These are phyloP conservation scores for Przewalskia tangutica DNA, from an alignment of 257 asterid species.

Conservation along the genomic window DNA sequence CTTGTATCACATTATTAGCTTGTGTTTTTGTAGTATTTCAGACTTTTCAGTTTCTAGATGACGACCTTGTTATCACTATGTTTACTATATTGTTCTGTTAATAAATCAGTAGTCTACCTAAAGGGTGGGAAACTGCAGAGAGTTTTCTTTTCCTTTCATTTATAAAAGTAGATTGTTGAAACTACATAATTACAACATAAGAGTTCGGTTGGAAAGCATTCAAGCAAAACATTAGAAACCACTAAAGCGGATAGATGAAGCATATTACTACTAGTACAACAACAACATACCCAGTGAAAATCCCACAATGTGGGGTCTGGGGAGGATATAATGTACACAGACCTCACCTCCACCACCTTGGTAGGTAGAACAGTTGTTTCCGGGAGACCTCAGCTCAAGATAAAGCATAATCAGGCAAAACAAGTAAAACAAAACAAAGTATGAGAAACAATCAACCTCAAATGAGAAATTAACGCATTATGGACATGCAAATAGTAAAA, in stretches of 20 bases:
- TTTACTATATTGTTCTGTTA: background rate
- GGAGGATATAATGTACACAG: too few relatives aligned
- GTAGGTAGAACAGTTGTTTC: too few relatives aligned
- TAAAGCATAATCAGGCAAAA: too few relatives aligned
- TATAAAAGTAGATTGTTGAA: background rate
- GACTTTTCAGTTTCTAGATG: background rate
- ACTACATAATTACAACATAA: background rate
- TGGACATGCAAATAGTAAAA: too few relatives aligned
- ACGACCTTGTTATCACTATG: background rate
- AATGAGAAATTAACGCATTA: too few relatives aligned
- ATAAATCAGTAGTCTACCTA: background rate
- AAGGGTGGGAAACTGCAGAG: background rate
- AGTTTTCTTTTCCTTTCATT: background rate
- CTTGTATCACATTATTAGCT: background rate
- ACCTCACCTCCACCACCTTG: too few relatives aligned
- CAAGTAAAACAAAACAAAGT: too few relatives aligned
- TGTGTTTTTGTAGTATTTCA: background rate
- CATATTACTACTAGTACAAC: background rate
- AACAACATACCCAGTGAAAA: too few relatives aligned
- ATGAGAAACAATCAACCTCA: too few relatives aligned
- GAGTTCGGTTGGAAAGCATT: background rate
- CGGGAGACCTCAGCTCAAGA: too few relatives aligned
- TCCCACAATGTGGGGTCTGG: too few relatives aligned
- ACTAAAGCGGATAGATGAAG: background rate
- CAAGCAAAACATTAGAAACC: conserved; percentile 15